Base-by-base conservation (phyloP, 352 stramenopile genomes). In the Plasmopara viticola region DNA sequence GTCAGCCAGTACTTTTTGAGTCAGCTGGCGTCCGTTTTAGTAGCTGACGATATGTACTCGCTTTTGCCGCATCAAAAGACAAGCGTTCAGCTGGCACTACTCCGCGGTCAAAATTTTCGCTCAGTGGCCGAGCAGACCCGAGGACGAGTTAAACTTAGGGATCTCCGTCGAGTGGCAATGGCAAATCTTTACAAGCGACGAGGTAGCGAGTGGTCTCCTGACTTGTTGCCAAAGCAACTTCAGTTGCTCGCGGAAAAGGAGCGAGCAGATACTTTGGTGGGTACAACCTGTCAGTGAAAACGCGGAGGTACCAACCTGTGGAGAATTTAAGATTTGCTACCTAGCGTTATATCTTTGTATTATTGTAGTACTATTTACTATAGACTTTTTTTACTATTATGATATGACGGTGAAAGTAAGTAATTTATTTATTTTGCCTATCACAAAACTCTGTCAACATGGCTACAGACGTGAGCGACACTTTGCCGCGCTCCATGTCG, bases 1-100 rank as follows among this genome's bases (percentile, higher is more conserved):
- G 78, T 91, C 41, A 89, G 75, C 60, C 87, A 71, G 10, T 91
- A 89, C 56, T 88, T 91, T 56, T 33, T 87, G 46, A 91, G 80
- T 44, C 80, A 91, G 25, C 56, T 91, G 35, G 78, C 78, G 9
- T 81, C 80, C 0, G 80, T 88, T 37, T 58, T 91, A 9, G 59
- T 86, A 14, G 78, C 86, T 48, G 80, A 91, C 49, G 80, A 83
- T 34, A 64, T 87, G 35, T 79, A 77, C 45, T 66, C 62, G n/a
- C 60, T 91, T 12, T 60, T 68, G 7, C 52, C 64, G 0, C 46
- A 62, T n/a, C 80, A 91, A 44, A 67, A 64, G 18, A 52, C 34
- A 17, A 87, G 81, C 29, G 74, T 89, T 28, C 68, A 87, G 28
- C 46, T 46, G 12, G 74, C 76, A 6, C 47, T 91, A 25, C 68